Evolutionary conservation across 345 rosid species (phyloP).

Genomic region (Rhizophora apiculata): DNA sequence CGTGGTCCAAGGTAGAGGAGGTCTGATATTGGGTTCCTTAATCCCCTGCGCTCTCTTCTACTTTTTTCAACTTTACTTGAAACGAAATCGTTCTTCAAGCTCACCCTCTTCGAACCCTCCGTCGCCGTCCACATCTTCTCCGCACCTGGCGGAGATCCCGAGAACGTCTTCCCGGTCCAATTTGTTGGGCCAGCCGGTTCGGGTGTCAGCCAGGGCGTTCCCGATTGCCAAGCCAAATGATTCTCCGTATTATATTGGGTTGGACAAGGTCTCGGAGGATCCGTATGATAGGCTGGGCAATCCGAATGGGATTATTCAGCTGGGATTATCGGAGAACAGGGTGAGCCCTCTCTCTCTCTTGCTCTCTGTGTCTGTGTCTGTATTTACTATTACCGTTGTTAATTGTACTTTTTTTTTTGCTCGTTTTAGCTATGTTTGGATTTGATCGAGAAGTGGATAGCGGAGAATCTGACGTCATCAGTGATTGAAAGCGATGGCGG

Average conservation of each 20-base stretch:
- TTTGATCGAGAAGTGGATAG: conserved; percentile 80
- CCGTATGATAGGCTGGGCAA: conserved; percentile 52
- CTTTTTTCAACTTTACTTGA: conserved; percentile 66
- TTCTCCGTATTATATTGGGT: conserved; percentile 69
- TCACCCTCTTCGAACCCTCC: conserved; percentile 35
- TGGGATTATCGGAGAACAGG: conserved; percentile 77
- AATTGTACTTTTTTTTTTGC: background rate
- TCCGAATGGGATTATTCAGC: conserved; percentile 71
- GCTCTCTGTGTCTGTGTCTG: background rate
- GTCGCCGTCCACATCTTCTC: conserved; percentile 41
- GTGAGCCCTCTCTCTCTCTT: conserved; percentile 27
- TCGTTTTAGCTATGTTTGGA: conserved; percentile 68
- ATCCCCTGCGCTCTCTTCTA: conserved; percentile 87
- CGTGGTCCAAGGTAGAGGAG: conserved; percentile 77
- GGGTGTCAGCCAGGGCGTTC: conserved; percentile 52
- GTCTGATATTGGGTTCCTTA: conserved; percentile 70
- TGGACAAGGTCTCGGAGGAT: conserved; percentile 55
- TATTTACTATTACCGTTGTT: background rate
- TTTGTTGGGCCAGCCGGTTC: conserved; percentile 46
- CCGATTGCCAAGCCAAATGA: conserved; percentile 54
- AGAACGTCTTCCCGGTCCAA: conserved; percentile 55
- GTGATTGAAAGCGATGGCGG: conserved; percentile 38
- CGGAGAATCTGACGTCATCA: conserved; percentile 50
- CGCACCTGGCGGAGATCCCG: conserved; percentile 43
- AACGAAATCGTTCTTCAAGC: conserved; percentile 51